These are phyloP conservation scores for Backusella psychrophila DNA, from an alignment of 192 early-diverging fungal genomes.

Conservation along the genomic window DNA sequence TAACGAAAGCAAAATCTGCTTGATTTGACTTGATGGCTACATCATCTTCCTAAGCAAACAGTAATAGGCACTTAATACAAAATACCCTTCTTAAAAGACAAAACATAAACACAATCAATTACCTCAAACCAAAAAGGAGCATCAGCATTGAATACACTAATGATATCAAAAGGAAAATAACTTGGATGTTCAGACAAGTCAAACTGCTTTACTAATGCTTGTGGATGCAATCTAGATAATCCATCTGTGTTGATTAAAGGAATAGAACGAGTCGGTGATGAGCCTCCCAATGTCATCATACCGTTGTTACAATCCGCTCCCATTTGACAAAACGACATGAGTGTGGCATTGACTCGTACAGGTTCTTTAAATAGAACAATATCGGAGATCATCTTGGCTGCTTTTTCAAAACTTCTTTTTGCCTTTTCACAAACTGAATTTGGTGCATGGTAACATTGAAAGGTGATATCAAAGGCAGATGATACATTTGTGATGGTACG, in stretches of 20 bases:
- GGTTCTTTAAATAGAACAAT: conserved; percentile 17
- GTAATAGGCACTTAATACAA: neutral
- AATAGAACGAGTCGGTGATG: conserved; percentile 30
- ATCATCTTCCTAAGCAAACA: conserved; percentile 16
- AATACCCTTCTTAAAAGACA: neutral
- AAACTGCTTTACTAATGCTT: conserved; percentile 39
- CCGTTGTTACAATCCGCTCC: conserved; percentile 9
- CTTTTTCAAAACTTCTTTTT: conserved; percentile 20
- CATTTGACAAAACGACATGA: conserved; percentile 28
- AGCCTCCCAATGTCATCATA: conserved; percentile 22
- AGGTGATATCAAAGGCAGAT: conserved; percentile 12
- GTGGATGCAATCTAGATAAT: conserved; percentile 29
- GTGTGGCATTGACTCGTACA: conserved; percentile 38
- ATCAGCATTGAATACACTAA: conserved; percentile 36
- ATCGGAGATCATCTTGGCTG: conserved; percentile 27
- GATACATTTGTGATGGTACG: neutral
- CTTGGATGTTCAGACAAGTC: neutral
- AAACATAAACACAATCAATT: neutral
- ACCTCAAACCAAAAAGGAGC: conserved; percentile 37
- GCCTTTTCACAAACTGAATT: conserved; percentile 26
- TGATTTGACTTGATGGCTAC: conserved; percentile 16
- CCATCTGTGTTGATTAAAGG: conserved; percentile 27
- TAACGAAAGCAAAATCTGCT: conserved; percentile 41
- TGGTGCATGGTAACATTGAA: conserved; percentile 5
- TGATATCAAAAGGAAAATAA: conserved; percentile 33